These are phyloP conservation scores for Penicillium digitatum DNA, from an alignment of 2,329 filamentous ascomycete species.

Conservation along the genomic window DNA sequence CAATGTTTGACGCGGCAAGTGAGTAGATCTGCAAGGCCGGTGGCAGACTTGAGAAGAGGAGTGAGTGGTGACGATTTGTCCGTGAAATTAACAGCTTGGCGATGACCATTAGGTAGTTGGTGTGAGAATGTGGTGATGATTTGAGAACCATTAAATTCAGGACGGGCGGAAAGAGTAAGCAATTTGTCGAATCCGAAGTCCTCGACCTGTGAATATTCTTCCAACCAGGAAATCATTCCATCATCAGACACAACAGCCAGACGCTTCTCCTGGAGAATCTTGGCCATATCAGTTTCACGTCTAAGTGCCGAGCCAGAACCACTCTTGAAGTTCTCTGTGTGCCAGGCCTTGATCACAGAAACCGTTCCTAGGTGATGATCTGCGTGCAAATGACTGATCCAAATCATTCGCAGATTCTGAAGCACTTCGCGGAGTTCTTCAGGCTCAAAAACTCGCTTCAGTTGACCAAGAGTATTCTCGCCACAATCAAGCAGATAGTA, in stretches of 20 bases:
- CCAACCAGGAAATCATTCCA: constrained; percentile 70
- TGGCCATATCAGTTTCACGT: constrained; percentile 33
- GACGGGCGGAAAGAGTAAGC: constrained; percentile 47
- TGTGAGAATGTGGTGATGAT: constrained; percentile 30
- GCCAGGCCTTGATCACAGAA: constrained; percentile 80
- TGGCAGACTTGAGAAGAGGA: constrained; percentile 47
- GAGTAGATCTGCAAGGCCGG: constrained; percentile 64
- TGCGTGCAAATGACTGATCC: constrained; percentile 93
- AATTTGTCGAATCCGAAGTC: constrained; percentile 64
- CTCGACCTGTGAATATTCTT: constrained; percentile 75
- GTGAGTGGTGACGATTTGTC: constrained; percentile 27
- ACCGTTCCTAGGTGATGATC: constrained; percentile 88
- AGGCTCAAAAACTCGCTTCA: constrained; percentile 67
- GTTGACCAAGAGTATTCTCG: constrained; percentile 85
- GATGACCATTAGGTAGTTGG: constrained; percentile 25
- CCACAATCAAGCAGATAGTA: constrained; percentile 88
- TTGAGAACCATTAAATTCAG: constrained; percentile 13
- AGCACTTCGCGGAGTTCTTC: constrained; percentile 67
- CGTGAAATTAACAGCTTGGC: constrained; percentile 25
- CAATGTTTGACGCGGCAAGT: constrained; percentile 73
- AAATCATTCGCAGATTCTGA: constrained; percentile 73
- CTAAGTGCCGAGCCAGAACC: constrained; percentile 39
- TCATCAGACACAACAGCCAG: constrained; percentile 66
- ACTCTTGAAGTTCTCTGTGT: constrained; percentile 52
- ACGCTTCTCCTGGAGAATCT: constrained; percentile 39